Evolutionary conservation across 192 early-diverging fungal species (phyloP).

Genomic region (Coemansia biformis): DNA sequence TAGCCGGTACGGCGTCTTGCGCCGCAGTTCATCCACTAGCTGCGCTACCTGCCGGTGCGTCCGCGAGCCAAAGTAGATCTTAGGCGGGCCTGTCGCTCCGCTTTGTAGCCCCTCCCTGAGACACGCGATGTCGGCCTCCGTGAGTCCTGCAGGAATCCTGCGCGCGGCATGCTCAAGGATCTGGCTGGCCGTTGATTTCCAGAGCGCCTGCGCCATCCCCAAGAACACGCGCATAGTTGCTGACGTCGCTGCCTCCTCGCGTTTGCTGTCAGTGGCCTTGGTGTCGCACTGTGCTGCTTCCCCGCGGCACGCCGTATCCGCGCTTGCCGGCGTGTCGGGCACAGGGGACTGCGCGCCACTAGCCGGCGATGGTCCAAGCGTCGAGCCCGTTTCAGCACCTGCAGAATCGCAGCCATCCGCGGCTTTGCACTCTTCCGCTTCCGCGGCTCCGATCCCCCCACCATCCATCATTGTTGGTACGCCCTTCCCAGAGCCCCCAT

Average conservation of each 20-base stretch:
- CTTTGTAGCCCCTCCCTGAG: constrained; percentile 7
- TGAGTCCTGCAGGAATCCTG: constrained; percentile 11
- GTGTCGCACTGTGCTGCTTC: too few species aligned
- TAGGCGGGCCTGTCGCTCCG: constrained; percentile 1
- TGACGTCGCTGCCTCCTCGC: too few species aligned
- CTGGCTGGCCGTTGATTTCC: neutral
- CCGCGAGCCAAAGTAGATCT: constrained; percentile 54
- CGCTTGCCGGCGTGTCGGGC: neutral
- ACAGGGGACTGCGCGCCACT: neutral
- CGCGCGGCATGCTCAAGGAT: constrained; percentile 9
- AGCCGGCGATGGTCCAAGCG: too few species aligned
- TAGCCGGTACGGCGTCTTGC: constrained; percentile 54
- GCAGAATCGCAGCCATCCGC: neutral
- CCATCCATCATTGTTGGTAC: too few species aligned
- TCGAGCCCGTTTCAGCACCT: neutral
- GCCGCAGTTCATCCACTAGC: constrained; percentile 52
- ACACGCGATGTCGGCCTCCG: constrained; percentile 8
- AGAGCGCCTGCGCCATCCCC: neutral
- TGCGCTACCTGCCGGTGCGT: constrained; percentile 60
- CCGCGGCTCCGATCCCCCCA: too few species aligned
- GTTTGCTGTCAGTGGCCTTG: too few species aligned
- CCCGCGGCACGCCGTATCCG: neutral
- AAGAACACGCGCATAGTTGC: too few species aligned
- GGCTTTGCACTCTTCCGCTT: neutral
- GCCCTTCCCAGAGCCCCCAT: too few species aligned